Percentiles rank a stretch among this genome's conserved stretches.
phyloP scores from a whole-genome alignment of 495 filamentous ascomycete species.

The Gamarada debralockiae region DNA sequence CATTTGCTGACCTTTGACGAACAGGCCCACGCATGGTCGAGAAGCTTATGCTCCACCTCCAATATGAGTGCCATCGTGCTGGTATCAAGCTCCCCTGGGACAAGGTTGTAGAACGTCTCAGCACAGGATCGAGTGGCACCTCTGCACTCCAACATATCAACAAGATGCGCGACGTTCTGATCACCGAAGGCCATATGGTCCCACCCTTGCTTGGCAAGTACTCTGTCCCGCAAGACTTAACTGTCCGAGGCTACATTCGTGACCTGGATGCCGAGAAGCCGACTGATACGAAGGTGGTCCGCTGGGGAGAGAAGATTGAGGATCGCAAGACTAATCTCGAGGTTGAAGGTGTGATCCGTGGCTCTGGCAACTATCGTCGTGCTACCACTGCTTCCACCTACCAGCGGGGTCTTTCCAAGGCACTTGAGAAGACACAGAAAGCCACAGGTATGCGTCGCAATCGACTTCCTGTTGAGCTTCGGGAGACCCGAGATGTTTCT shows the following conservation, averaged over 20 bases:
- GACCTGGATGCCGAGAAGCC: conserved; percentile 12
- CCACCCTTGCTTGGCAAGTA: conserved; percentile 27
- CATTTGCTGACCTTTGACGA: conserved; percentile 5
- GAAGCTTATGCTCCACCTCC: conserved; percentile 30
- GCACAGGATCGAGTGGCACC: conserved; percentile 28
- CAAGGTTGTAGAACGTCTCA: conserved; percentile 28
- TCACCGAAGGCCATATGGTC: conserved; percentile 33
- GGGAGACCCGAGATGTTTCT: not conserved
- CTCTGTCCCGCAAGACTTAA: conserved; percentile 7
- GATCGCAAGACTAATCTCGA: conserved; percentile 20
- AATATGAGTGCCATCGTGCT: conserved; percentile 28
- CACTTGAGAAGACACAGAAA: too few species aligned
- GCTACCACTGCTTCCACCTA: too few species aligned
- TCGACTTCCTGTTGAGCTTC: not conserved
- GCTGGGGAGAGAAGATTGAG: conserved; percentile 25
- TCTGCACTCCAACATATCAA: conserved; percentile 28
- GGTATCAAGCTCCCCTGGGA: conserved; percentile 29
- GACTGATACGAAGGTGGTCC: conserved; percentile 16
- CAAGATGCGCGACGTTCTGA: conserved; percentile 24
- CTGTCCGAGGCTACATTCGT: conserved; percentile 30
- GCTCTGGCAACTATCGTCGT: conserved; percentile 21
- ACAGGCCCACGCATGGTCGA: conserved; percentile 34
- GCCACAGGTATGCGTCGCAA: not conserved
- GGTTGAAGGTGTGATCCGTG: conserved; percentile 10
- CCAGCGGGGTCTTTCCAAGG: too few species aligned